Evolutionary conservation across 2,329 filamentous ascomycete species (phyloP).

Genomic region (Orbilia oligospora): DNA sequence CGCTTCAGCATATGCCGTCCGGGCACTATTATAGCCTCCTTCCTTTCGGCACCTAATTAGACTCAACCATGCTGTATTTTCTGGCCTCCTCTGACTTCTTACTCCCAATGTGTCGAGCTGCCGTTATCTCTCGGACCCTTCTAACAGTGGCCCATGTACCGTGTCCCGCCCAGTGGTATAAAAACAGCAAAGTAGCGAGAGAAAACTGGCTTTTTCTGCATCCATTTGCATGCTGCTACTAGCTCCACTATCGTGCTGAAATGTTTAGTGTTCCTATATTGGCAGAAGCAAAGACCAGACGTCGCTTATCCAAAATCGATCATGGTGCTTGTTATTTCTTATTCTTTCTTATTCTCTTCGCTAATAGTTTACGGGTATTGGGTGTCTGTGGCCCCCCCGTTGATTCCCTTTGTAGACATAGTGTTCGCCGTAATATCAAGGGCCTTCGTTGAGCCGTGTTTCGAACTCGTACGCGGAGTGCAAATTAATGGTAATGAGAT

Average conservation of each 20-base stretch:
- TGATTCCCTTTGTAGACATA: conserved; percentile 30
- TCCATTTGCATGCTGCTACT: conserved; percentile 14
- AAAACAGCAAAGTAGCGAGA: conserved; percentile 10
- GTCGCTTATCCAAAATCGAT: conserved; percentile 41
- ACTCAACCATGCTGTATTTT: conserved; percentile 16
- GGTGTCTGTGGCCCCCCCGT: conserved; percentile 10
- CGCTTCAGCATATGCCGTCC: conserved; percentile 14
- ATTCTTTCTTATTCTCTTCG: conserved; percentile 18
- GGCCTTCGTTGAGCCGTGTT: conserved; percentile 23
- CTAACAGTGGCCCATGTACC: conserved; percentile 26
- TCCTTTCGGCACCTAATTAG: conserved; percentile 22
- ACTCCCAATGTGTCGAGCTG: conserved; percentile 37
- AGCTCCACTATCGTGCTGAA: conserved; percentile 27
- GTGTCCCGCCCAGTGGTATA: conserved; percentile 12
- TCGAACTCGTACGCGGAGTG: conserved; percentile 30
- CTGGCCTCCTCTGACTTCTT: conserved; percentile 24
- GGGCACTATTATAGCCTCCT: conserved; percentile 31
- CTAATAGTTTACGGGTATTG: conserved; percentile 38
- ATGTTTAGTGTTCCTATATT: conserved; percentile 23
- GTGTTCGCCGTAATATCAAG: conserved; percentile 47
- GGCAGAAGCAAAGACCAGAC: conserved; percentile 27
- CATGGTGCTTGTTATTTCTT: conserved; percentile 31
- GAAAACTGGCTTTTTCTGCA: conserved; percentile 35
- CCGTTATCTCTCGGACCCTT: conserved; percentile 42
- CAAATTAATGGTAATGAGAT: background rate